Percentiles rank a stretch among this genome's conserved stretches.
phyloP scores from a whole-genome alignment of 2,329 filamentous ascomycete species.

The Aspergillus sojae region DNA sequence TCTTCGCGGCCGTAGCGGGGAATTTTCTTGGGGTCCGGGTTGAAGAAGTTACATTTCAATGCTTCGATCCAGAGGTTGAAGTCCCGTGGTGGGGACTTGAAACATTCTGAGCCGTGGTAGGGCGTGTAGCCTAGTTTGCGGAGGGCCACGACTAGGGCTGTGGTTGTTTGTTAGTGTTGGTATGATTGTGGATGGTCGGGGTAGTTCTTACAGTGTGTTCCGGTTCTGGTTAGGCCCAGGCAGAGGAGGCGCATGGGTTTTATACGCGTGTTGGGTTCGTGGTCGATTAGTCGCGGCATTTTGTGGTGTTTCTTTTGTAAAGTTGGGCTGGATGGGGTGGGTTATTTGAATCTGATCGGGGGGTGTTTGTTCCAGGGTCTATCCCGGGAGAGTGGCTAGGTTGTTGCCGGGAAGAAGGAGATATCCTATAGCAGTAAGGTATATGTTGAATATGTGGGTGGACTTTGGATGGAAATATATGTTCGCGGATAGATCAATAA shows the following conservation, averaged over 20 bases:
- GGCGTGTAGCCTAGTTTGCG: constrained; percentile 8
- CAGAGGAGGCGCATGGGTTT: background rate
- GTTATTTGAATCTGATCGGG: too few relatives aligned
- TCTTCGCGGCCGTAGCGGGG: constrained; percentile 15
- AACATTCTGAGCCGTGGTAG: constrained; percentile 13
- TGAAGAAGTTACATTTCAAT: background rate
- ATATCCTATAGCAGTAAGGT: too few relatives aligned
- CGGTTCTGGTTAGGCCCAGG: background rate
- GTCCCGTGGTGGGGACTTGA: constrained; percentile 11
- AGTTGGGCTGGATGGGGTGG: too few relatives aligned
- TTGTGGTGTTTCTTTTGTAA: background rate
- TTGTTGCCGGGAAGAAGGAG: too few relatives aligned
- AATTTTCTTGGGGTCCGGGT: background rate
- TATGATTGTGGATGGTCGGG: background rate
- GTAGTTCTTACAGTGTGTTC: background rate
- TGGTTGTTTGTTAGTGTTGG: background rate
- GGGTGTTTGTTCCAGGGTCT: too few relatives aligned
- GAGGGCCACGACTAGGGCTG: constrained; percentile 3
- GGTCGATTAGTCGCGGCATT: background rate
- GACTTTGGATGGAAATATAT: too few relatives aligned
- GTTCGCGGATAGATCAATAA: too few relatives aligned
- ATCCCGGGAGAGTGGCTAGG: too few relatives aligned
- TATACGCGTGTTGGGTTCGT: background rate
- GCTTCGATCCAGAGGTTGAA: constrained; percentile 12
- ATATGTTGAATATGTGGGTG: too few relatives aligned